Evolutionary conservation across 345 rosid species (phyloP), one percentile per base, ranked within the genome.

Genomic region (Balakata baccata): DNA sequence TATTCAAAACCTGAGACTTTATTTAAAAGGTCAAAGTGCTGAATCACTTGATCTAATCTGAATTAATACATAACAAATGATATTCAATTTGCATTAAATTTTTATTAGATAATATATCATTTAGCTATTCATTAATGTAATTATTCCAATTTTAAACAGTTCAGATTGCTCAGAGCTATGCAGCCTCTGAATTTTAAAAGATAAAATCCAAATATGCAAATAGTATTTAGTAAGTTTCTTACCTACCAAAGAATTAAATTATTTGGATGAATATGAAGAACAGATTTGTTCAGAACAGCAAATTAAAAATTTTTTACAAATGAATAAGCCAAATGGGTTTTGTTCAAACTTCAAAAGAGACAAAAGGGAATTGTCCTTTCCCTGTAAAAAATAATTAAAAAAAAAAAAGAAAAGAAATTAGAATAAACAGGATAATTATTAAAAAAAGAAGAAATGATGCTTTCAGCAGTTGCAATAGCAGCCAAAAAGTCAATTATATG

Each of bases 401-500:
- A n/a, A 1, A 7, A 5, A 6, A 2, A 56, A 8, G 8, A 17
- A 22, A 38, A 14, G 0, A 4, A 38, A 13, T 5, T 0, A 9
- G 41, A 7, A 5, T 38, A 14, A 57, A 59, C 41, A 18, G 34
- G 41, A 66, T 4, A 39, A 56, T 16, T 23, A 45, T 43, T 52
- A 57, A 69, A 74, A 74, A 34, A 54, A 58, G 53, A 66, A 47
- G 14, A 49, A 51, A 70, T 39, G 70, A 4, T 25, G 68, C 49
- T 64, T 37, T 46, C 18, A 47, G 1, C 51, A 46, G 81, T 74
- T 76, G 82, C 18, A 52, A 69, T 72, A 70, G 71, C 71, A 70
- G 62, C 64, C 53, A 47, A 64, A 58, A 76, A 71, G 81, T 81
- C 81, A 71, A 77, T 77, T 68, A 39, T 54, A 49, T 45, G 75